These are phyloP conservation scores for Brassica hybrid DNA, from an alignment of 441 rosid species.

Conservation along the genomic window DNA sequence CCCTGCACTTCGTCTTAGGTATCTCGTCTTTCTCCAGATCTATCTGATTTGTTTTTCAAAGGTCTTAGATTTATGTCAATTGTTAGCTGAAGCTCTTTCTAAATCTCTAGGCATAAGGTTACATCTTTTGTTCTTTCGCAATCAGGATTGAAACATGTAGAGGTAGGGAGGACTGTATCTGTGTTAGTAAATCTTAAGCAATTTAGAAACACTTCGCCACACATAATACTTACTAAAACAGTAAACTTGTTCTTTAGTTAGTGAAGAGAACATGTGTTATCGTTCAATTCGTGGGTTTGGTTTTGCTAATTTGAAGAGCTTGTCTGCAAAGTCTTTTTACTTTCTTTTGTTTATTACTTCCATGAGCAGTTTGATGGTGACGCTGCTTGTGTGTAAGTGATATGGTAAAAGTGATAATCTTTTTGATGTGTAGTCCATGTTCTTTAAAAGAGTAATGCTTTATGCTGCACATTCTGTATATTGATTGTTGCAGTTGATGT, in stretches of 20 bases:
- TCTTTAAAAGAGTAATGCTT: not conserved
- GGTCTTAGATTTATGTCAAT: not conserved
- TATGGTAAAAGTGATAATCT: not conserved
- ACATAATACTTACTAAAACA: not conserved
- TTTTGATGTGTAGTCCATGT: conserved; percentile 15
- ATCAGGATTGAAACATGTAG: conserved; percentile 27
- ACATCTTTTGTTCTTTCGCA: conserved; percentile 5
- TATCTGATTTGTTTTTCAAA: conserved; percentile 1
- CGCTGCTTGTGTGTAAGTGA: conserved; percentile 15
- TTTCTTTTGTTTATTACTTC: too few relatives aligned
- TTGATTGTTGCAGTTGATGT: conserved; percentile 7
- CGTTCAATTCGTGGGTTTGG: not conserved
- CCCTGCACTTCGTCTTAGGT: conserved; percentile 71
- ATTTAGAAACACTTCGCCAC: not conserved
- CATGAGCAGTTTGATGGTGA: conserved; percentile 16
- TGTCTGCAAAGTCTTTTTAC: conserved; percentile 5
- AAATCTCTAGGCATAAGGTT: conserved; percentile 18
- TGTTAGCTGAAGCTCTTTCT: conserved; percentile 26
- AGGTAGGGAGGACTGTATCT: not conserved
- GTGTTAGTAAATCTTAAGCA: conserved; percentile 17
- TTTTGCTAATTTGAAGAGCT: not conserved
- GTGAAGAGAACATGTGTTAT: not conserved
- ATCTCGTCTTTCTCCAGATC: conserved; percentile 41
- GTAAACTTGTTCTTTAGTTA: not conserved
- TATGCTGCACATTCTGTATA: not conserved